phyloP scores from a whole-genome alignment of 2,329 filamentous ascomycete species.

The Epichloe uncinata region DNA sequence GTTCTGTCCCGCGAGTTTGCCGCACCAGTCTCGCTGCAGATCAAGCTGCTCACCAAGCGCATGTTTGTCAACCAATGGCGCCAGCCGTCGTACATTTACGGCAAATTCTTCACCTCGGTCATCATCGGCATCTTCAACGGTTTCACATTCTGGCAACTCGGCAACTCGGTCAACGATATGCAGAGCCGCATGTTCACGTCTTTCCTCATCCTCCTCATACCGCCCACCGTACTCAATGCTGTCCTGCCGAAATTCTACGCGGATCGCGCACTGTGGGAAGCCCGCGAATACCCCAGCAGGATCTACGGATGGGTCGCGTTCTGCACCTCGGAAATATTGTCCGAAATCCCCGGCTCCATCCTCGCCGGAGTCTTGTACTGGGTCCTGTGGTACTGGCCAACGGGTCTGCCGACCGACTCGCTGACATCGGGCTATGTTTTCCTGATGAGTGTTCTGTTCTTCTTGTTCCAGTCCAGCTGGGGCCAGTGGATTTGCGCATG shows the following conservation, averaged over 20 bases:
- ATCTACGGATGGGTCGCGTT: constrained; percentile 73
- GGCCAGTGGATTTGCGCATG: constrained; percentile 79
- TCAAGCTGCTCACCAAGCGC: constrained; percentile 51
- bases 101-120: constrained; percentile 59
- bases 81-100: constrained; percentile 62
- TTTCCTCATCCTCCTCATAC: constrained; percentile 52
- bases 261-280: constrained; percentile 60
- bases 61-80: constrained; percentile 65
- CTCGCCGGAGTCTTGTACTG: constrained; percentile 55
- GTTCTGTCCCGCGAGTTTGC: constrained; percentile 42
- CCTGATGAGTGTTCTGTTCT: constrained; percentile 40
- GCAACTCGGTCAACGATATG: constrained; percentile 52
- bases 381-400: constrained; percentile 63
- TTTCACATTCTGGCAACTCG: constrained; percentile 63
- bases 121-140: constrained; percentile 67
- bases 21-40: constrained; percentile 50
- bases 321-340: constrained; percentile 57
- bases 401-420: constrained; percentile 53
- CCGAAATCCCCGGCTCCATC: constrained; percentile 59
- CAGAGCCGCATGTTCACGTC: constrained; percentile 66
- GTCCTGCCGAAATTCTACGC: constrained; percentile 67
- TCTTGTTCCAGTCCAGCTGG: constrained; percentile 61
- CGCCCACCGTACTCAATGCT: constrained; percentile 58
- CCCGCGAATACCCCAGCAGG: constrained; percentile 56
- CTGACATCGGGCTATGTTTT: constrained; percentile 21